Conservation (phyloP, 441 rosid species). For the Monsonia emarginata region DNA sequence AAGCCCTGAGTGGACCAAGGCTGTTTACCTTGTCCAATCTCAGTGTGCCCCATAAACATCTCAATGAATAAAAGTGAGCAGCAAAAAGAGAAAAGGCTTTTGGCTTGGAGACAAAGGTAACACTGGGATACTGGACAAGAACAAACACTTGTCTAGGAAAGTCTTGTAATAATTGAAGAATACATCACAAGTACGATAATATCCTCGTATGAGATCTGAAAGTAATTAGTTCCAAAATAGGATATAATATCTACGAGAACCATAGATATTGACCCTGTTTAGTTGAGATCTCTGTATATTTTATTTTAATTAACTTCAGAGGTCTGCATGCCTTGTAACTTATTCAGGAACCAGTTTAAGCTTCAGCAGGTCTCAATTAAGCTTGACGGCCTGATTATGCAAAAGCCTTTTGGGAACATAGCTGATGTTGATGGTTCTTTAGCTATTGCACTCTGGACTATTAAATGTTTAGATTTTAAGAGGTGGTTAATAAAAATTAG, state of each 20-base stretch:
- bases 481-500: neutral
- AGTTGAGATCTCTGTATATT: neutral
- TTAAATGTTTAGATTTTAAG: neutral
- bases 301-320: neutral
- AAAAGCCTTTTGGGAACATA: neutral
- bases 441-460: neutral
- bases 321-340: neutral
- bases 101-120: slow-evolving; percentile 20
- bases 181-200: neutral
- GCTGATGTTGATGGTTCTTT: neutral
- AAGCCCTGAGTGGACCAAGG: slow-evolving; percentile 15
- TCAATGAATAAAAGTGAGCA: slow-evolving; percentile 15
- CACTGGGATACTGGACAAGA: slow-evolving; percentile 12
- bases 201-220: neutral
- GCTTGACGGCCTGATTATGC: neutral
- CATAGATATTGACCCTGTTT: neutral
- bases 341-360: neutral
- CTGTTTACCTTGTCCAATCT: slow-evolving; percentile 13
- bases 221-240: slow-evolving; percentile 5
- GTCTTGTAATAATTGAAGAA: slow-evolving; percentile 10
- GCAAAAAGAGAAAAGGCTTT: slow-evolving; percentile 20
- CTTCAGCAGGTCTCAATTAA: neutral
- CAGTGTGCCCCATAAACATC: slow-evolving; percentile 12
- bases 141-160: slow-evolving; percentile 15
- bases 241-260: neutral